These are phyloP conservation scores for Drechslerella stenobrocha DNA, from an alignment of 2,329 filamentous ascomycete genomes.

Conservation along the genomic window DNA sequence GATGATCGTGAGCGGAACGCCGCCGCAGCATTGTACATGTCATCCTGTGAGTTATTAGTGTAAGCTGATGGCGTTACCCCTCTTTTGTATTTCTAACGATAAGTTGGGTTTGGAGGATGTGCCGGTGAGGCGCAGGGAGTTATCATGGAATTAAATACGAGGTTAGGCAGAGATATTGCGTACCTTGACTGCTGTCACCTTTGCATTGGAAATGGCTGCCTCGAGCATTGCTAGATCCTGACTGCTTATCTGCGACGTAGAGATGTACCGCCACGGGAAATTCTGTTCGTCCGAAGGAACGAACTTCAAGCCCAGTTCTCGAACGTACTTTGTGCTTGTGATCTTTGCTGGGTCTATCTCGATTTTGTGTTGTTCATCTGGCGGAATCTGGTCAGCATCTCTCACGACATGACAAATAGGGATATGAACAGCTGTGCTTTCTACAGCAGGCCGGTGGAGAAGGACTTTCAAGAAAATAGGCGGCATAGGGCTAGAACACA, in stretches of 20 bases:
- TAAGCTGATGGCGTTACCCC: conserved; percentile 39
- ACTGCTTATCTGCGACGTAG: conserved; percentile 44
- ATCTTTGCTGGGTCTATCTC: conserved; percentile 47
- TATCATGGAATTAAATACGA: conserved; percentile 15
- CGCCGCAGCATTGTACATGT: conserved; percentile 45
- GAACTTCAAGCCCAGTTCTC: conserved; percentile 45
- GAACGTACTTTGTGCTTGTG: conserved; percentile 45
- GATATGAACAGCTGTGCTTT: conserved; percentile 3
- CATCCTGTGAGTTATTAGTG: conserved; percentile 34
- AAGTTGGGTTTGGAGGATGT: background rate
- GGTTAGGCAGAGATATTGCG: conserved; percentile 30
- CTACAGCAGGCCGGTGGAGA: conserved; percentile 1
- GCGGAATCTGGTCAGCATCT: conserved; percentile 32
- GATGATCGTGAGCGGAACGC: conserved; percentile 40
- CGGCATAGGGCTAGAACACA: conserved; percentile 33
- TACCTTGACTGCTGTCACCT: conserved; percentile 43
- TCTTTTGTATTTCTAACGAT: no score
- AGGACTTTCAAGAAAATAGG: conserved; percentile 9
- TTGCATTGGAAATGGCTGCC: conserved; percentile 36
- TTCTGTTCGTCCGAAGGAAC: conserved; percentile 40
- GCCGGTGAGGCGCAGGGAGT: conserved; percentile 6
- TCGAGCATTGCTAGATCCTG: conserved; percentile 41
- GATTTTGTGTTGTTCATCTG: conserved; percentile 48
- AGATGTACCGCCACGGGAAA: conserved; percentile 45
- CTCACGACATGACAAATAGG: conserved; percentile 39